Evolutionary conservation across 2,329 filamentous ascomycete genomes (phyloP), one percentile per base, ranked within the genome.

Genomic region (Apiospora saccharicola): DNA sequence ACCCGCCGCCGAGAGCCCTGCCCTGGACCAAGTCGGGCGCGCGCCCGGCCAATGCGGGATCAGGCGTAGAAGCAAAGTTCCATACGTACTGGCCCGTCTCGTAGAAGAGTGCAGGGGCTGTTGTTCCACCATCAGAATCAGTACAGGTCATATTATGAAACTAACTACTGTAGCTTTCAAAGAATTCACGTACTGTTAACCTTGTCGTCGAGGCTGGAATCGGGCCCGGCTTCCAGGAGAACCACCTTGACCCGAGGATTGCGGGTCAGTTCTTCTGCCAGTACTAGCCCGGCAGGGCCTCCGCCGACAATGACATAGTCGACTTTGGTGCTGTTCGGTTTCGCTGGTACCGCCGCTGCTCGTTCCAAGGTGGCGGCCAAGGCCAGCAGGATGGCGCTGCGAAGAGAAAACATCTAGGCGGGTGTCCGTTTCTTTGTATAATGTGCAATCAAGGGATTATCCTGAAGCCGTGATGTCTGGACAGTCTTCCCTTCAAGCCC

Each of bases 1-100:
- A 78, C 26, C 79, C 75, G 7, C 80, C 80, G 1, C 80, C 80
- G 1, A 81, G 43, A 2, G 26, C 57, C 6, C 49, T 34, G 14
- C 71, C 73, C 24, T 73, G 73, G 4, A 53, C 51, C 30, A 74
- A 64, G 26, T 69, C 34, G 8, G 64, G 51, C 10, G 71, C 41
- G 10, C 26, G 30, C 5, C 67, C 68, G 5, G 41, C 69, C 13
- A 69, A 46, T 22, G 19, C 19, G 4, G 64, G 30, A 4, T 71
- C 57, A 8, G 70, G 61, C 8, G 22, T 19, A 14, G 57, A 37
- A 37, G 44, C 53, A 71, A 5, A 24, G 37, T 30, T 30, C 70
- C 70, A 71, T 5, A 41, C 30, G 24, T 64, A 51, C 16, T 43
- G 41, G 24, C 14, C 44, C 3, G 30, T 51, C n/a, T 57, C 22